Percentiles rank a stretch among this genome's conserved stretches.
These are phyloP conservation scores for Helicostylum pulchrum DNA, from an alignment of 192 early-diverging fungal species.

Conservation along the genomic window DNA sequence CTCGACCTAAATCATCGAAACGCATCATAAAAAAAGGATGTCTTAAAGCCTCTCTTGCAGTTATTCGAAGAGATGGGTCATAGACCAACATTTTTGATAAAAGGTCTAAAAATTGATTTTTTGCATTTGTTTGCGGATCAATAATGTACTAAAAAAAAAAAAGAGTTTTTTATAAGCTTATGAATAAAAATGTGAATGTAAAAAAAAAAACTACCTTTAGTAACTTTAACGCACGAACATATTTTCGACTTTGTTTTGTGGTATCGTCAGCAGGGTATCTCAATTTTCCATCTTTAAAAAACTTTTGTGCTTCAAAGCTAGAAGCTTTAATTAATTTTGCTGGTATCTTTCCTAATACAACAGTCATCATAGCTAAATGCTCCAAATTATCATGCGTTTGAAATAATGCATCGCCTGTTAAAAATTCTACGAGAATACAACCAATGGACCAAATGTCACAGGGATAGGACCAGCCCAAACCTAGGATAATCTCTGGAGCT, in stretches of 20 bases:
- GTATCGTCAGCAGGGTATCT: constrained; percentile 59
- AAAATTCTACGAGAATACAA: constrained; percentile 95
- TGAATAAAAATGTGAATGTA: neutral
- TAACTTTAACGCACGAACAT: constrained; percentile 55
- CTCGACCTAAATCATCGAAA: constrained; percentile 12
- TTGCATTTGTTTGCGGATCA: constrained; percentile 44
- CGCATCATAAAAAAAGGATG: constrained; percentile 72
- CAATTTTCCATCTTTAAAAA: constrained; percentile 48
- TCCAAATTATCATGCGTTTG: constrained; percentile 98
- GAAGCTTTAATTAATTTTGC: constrained; percentile 56
- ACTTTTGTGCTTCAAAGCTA: constrained; percentile 47
- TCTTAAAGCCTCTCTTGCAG: constrained; percentile 78
- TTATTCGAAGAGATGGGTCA: constrained; percentile 76
- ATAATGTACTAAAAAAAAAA: constrained; percentile 43
- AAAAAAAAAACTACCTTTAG: constrained; percentile 44
- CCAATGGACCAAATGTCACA: constrained; percentile 99
- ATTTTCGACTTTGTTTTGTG: constrained; percentile 54
- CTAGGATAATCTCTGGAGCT: constrained; percentile 95
- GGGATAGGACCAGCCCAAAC: constrained; percentile 91
- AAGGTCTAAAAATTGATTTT: constrained; percentile 61
- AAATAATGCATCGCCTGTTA: constrained; percentile 94
- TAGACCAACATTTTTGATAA: constrained; percentile 71
- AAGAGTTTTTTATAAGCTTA: neutral
- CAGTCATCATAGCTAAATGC: constrained; percentile 97
- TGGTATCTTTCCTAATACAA: constrained; percentile 79